Percentiles rank a stretch among this genome's conserved stretches.
phyloP scores from a whole-genome alignment of 2,329 filamentous ascomycete genomes.

The Pyrenophora tritici-repentis region DNA sequence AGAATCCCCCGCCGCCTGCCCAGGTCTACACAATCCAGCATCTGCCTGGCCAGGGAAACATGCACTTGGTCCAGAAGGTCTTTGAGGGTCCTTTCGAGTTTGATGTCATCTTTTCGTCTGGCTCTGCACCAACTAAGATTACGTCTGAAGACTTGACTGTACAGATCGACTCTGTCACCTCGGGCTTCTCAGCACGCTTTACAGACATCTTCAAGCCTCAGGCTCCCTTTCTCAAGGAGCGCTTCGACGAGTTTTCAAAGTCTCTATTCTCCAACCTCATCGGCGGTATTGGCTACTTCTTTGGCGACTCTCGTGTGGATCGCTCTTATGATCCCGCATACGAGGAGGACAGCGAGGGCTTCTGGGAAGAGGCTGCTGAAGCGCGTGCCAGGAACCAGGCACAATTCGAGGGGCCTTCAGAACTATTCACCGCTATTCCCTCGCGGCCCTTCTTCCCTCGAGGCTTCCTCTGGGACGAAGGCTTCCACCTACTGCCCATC shows the following conservation, averaged over 20 bases:
- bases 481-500: conserved; percentile 90
- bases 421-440: conserved; percentile 89
- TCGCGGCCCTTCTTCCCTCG: conserved; percentile 95
- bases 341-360: conserved; percentile 91
- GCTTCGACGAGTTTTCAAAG: conserved; percentile 80
- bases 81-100: conserved; percentile 92
- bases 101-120: conserved; percentile 87
- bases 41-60: conserved; percentile 71
- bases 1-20: conserved; percentile 76
- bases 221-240: conserved; percentile 72
- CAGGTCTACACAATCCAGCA: conserved; percentile 82
- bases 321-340: conserved; percentile 91
- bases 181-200: conserved; percentile 77
- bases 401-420: conserved; percentile 77
- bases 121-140: conserved; percentile 62
- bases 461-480: conserved; percentile 97
- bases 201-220: conserved; percentile 72
- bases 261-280: conserved; percentile 93
- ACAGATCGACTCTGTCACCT: conserved; percentile 68
- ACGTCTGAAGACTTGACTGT: conserved; percentile 69
- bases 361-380: conserved; percentile 89
- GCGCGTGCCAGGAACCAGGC: conserved; percentile 73
- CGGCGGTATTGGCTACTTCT: conserved; percentile 94
- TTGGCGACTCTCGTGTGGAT: conserved; percentile 86
- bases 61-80: conserved; percentile 87